These are phyloP conservation scores for Amauroascus verrucosus DNA, from an alignment of 2,329 filamentous ascomycete genomes.

Conservation along the genomic window DNA sequence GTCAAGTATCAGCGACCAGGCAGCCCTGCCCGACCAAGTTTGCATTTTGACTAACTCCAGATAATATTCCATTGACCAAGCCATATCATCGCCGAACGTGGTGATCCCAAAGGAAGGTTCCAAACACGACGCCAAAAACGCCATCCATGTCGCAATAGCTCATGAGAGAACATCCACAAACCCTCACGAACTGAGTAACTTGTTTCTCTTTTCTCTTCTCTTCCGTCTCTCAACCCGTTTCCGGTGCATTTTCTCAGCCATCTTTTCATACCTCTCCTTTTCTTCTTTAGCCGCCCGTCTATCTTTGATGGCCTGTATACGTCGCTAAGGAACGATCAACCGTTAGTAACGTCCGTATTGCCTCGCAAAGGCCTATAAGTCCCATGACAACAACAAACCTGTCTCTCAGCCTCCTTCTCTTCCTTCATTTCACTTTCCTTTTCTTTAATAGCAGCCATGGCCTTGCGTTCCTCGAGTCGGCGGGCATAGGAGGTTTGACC, in stretches of 20 bases:
- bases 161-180: neutral
- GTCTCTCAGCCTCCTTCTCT: slow-evolving; percentile 80
- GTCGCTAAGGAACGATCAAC: slow-evolving; percentile 45
- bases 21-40: no score
- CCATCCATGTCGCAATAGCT: neutral
- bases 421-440: slow-evolving; percentile 94
- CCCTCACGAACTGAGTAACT: slow-evolving; percentile 34
- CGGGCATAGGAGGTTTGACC: slow-evolving; percentile 72
- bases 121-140: neutral
- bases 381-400: slow-evolving; percentile 46
- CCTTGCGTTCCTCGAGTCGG: slow-evolving; percentile 59
- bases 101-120: no score
- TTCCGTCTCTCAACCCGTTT: slow-evolving; percentile 89
- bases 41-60: no score
- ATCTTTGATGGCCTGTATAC: slow-evolving; percentile 70
- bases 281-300: slow-evolving; percentile 83
- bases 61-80: no score
- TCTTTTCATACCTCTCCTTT: slow-evolving; percentile 80
- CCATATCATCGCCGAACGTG: no score
- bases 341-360: slow-evolving; percentile 11
- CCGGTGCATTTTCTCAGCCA: slow-evolving; percentile 96
- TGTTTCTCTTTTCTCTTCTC: slow-evolving; percentile 86
- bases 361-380: neutral
- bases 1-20: no score
- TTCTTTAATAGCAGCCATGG: slow-evolving; percentile 68